Evolutionary conservation across 257 asterid genomes (phyloP).

Genomic region (Perilla frutescens): DNA sequence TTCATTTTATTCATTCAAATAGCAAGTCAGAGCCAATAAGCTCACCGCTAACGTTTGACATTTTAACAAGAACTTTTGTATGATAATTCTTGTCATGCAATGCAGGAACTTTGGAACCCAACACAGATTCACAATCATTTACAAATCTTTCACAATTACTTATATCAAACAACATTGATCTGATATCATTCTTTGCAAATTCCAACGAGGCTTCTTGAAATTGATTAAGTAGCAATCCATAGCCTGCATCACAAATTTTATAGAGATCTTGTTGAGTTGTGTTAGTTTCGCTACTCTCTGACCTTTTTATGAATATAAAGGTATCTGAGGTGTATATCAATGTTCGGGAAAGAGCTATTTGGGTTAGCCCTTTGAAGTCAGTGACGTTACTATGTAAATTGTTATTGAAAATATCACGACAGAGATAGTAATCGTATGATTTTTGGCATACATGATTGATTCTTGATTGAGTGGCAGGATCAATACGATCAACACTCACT

Average conservation of each 20-base stretch:
- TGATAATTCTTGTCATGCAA: background rate
- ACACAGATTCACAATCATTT: background rate
- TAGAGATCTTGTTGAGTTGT: background rate
- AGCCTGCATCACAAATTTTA: background rate
- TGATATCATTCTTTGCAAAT: slow-evolving; percentile 10
- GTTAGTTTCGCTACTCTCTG: background rate
- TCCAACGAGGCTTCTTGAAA: background rate
- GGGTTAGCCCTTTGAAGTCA: slow-evolving; percentile 3
- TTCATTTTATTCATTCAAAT: no score
- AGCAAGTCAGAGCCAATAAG: background rate
- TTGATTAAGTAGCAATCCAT: background rate
- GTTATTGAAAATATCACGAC: background rate
- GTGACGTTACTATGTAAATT: background rate
- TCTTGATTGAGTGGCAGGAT: background rate
- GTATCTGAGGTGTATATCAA: background rate
- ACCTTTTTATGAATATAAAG: background rate
- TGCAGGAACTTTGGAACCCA: background rate
- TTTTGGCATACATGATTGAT: slow-evolving; percentile 12
- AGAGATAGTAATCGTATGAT: background rate
- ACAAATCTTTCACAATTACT: slow-evolving; percentile 25
- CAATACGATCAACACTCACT: background rate
- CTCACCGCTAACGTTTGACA: slow-evolving; percentile 10
- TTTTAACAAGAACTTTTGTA: background rate
- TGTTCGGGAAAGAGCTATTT: slow-evolving; percentile 17
- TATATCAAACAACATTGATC: slow-evolving; percentile 6